Percentiles rank a stretch among this genome's conserved stretches.
These are phyloP conservation scores for Pulveroboletus sp. DNA, from an alignment of 768 basidiomycete genomes.

Conservation along the genomic window DNA sequence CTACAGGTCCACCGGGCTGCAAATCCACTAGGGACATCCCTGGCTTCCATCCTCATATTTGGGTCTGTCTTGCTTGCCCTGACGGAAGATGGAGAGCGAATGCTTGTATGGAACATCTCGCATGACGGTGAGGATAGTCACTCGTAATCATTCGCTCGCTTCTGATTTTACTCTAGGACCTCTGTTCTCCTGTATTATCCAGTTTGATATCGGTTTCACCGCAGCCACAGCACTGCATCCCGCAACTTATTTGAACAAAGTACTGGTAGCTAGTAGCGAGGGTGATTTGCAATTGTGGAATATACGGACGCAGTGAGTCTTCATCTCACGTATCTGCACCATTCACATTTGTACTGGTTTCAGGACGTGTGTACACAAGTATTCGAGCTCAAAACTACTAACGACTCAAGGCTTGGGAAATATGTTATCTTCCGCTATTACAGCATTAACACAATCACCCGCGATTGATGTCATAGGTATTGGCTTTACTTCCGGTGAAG, in stretches of 20 bases:
- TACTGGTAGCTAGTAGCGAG: slow-evolving; percentile 76
- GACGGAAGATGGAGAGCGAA: slow-evolving; percentile 68
- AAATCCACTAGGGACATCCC: slow-evolving; percentile 57
- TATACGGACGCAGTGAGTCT: slow-evolving; percentile 67
- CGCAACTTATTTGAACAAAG: slow-evolving; percentile 94
- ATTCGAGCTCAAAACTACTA: slow-evolving; percentile 52
- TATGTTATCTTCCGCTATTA: slow-evolving; percentile 48
- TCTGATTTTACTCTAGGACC: slow-evolving; percentile 18
- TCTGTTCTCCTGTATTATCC: slow-evolving; percentile 48
- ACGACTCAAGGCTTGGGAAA: slow-evolving; percentile 32
- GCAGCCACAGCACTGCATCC: slow-evolving; percentile 88
- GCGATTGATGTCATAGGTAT: slow-evolving; percentile 96
- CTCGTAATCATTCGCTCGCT: background rate
- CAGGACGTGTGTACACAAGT: slow-evolving; percentile 82
- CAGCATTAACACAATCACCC: slow-evolving; percentile 82
- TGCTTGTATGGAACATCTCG: slow-evolving; percentile 76
- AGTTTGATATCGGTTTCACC: slow-evolving; percentile 79
- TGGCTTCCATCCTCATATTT: slow-evolving; percentile 72
- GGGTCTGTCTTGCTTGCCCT: slow-evolving; percentile 78
- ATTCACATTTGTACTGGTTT: background rate
- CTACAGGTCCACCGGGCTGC: slow-evolving; percentile 46
- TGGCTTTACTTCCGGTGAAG: slow-evolving; percentile 82
- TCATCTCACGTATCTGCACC: background rate
- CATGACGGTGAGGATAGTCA: slow-evolving; percentile 44
- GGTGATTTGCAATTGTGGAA: slow-evolving; percentile 94